A percentile compares a stretch with the other conserved stretches of the same genome.
Conservation (phyloP, 176 grass and related monocot genomes). For the Pontederia crassipes region DNA sequence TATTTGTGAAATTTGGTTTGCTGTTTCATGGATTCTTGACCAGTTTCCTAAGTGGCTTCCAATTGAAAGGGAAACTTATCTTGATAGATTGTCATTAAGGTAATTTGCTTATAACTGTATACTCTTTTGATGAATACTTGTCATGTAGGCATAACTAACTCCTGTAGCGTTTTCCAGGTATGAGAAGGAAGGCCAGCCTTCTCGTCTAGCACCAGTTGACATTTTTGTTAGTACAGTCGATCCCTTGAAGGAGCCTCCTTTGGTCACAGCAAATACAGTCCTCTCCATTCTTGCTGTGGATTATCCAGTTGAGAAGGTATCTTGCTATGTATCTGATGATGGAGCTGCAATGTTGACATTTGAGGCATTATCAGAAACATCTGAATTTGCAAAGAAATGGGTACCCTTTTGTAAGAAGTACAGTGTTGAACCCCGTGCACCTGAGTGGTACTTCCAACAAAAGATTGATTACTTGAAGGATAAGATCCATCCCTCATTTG, state of each 20-base stretch:
- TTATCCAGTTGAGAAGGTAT: slow-evolving; percentile 78
- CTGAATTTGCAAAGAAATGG: slow-evolving; percentile 98
- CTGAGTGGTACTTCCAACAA: slow-evolving; percentile 83
- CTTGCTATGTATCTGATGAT: slow-evolving; percentile 98
- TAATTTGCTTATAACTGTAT: not conserved
- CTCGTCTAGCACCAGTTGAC: slow-evolving; percentile 61
- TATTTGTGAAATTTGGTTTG: slow-evolving; percentile 99
- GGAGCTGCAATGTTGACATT: slow-evolving; percentile 92
- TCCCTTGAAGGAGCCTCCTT: slow-evolving; percentile 75
- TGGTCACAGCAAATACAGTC: slow-evolving; percentile 93
- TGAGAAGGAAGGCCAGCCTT: slow-evolving; percentile 72
- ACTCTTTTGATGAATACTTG: slow-evolving; percentile 1
- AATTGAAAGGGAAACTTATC: slow-evolving; percentile 86
- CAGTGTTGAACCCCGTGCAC: slow-evolving; percentile 68
- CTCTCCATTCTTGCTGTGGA: slow-evolving; percentile 84
- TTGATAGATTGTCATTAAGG: slow-evolving; percentile 80
- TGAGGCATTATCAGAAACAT: slow-evolving; percentile 88
- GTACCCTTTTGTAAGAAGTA: slow-evolving; percentile 89
- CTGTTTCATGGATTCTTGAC: slow-evolving; percentile 93
- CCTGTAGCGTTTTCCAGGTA: slow-evolving; percentile 37
- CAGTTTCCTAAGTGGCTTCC: slow-evolving; percentile 97
- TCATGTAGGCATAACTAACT: not conserved
- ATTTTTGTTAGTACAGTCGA: slow-evolving; percentile 94
- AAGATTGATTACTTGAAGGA: slow-evolving; percentile 95
- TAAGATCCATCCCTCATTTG: slow-evolving; percentile 67